Conservation (phyloP, 495 filamentous ascomycete species). For the Entonaema liquescens region DNA sequence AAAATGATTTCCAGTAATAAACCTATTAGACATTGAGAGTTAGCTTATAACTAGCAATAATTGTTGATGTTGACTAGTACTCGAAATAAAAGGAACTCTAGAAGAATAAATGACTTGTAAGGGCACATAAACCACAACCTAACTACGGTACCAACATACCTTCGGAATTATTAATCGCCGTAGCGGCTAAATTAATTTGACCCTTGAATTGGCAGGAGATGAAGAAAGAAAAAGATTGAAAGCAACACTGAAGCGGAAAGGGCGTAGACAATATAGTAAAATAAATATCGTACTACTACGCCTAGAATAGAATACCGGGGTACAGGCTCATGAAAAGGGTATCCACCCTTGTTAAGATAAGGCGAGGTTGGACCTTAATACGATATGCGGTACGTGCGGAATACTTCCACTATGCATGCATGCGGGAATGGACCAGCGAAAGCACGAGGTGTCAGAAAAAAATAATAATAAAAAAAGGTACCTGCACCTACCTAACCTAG, state of each 20-base stretch:
- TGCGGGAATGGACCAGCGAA: conserved; percentile 3
- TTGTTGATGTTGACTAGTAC: not conserved
- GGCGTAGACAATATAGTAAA: conserved; percentile 18
- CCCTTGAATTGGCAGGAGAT: conserved; percentile 18
- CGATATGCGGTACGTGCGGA: conserved; percentile 36
- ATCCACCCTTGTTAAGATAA: conserved; percentile 22
- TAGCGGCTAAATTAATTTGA: conserved; percentile 34
- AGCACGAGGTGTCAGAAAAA: not conserved
- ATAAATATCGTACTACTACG: conserved; percentile 17
- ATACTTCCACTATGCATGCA: conserved; percentile 21
- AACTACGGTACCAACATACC: not conserved
- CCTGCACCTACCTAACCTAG: conserved; percentile 27
- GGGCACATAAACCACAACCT: not conserved
- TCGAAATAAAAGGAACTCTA: not conserved
- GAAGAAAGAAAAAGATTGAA: conserved; percentile 6
- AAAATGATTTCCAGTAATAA: conserved; percentile 11
- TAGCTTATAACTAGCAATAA: conserved; percentile 16
- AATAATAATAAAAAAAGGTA: not conserved
- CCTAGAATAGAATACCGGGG: not conserved
- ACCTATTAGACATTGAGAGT: conserved; percentile 16
- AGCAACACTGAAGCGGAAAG: conserved; percentile 7
- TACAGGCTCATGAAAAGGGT: not conserved
- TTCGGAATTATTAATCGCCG: conserved; percentile 27
- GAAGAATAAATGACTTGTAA: not conserved
- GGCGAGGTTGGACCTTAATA: conserved; percentile 36